phyloP scores from a whole-genome alignment of 495 filamentous ascomycete genomes.

The Sordaria brevicollis region DNA sequence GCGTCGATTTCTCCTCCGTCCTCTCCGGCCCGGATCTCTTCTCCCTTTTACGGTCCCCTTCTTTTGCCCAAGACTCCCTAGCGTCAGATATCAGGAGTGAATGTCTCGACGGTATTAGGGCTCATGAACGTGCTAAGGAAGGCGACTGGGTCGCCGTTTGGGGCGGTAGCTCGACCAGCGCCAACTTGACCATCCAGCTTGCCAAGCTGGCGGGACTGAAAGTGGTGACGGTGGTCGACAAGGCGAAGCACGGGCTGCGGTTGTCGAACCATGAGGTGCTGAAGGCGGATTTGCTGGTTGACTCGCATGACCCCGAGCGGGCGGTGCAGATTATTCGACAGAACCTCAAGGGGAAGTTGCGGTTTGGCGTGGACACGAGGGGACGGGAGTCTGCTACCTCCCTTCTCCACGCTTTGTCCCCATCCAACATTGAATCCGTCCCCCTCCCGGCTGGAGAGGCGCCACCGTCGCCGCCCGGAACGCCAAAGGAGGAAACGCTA shows the following conservation, averaged over 20 bases:
- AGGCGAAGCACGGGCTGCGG: slow-evolving; percentile 48
- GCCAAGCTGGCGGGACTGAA: slow-evolving; percentile 48
- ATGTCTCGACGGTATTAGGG: slow-evolving; percentile 34
- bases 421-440: slow-evolving; percentile 4
- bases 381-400: slow-evolving; percentile 46
- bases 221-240: slow-evolving; percentile 49
- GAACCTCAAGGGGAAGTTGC: slow-evolving; percentile 40
- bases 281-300: slow-evolving; percentile 45
- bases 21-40: slow-evolving; percentile 44
- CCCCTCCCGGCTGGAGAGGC: not conserved
- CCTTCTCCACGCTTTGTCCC: slow-evolving; percentile 36
- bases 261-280: slow-evolving; percentile 39
- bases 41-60: slow-evolving; percentile 26
- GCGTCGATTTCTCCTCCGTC: slow-evolving; percentile 42
- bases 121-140: slow-evolving; percentile 31
- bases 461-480: slow-evolving; percentile 13
- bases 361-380: slow-evolving; percentile 54
- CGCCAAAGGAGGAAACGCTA: slow-evolving; percentile 14
- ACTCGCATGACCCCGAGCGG: slow-evolving; percentile 47
- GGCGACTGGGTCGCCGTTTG: slow-evolving; percentile 62
- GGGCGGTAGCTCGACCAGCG: slow-evolving; percentile 57
- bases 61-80: slow-evolving; percentile 26
- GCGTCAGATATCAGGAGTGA: slow-evolving; percentile 45
- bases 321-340: slow-evolving; percentile 50
- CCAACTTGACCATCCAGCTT: slow-evolving; percentile 48